Percentiles rank a stretch among this genome's conserved stretches.
phyloP scores from a whole-genome alignment of 2,329 filamentous ascomycete species.

The Fusarium pseudocircinatum region DNA sequence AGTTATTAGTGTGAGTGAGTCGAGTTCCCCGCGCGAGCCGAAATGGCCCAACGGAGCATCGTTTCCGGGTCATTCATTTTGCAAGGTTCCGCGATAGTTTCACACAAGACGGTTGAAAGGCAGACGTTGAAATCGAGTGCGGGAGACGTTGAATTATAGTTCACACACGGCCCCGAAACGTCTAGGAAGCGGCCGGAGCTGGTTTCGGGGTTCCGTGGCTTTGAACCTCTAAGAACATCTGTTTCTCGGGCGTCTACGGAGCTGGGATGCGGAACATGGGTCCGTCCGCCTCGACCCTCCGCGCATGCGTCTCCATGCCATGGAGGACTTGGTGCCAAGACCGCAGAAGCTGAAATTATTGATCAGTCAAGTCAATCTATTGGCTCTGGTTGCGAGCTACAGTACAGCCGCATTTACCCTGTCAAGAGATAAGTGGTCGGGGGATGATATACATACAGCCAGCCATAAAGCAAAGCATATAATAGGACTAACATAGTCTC shows the following conservation, averaged over 20 bases:
- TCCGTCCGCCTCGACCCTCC: constrained; percentile 2
- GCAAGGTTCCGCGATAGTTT: background rate
- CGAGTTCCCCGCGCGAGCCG: constrained; percentile 4
- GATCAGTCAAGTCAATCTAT: constrained; percentile 13
- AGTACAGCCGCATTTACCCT: background rate
- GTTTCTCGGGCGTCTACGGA: constrained; percentile 37
- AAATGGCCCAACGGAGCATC: constrained; percentile 9
- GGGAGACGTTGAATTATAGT: constrained; percentile 36
- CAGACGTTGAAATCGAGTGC: constrained; percentile 7
- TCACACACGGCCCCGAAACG: constrained; percentile 16
- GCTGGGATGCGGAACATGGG: constrained; percentile 1
- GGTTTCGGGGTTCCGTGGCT: constrained; percentile 8
- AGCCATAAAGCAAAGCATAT: background rate
- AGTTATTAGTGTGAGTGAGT: constrained; percentile 13
- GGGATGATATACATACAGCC: background rate
- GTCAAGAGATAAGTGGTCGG: background rate
- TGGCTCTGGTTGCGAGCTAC: constrained; percentile 16
- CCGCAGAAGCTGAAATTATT: background rate
- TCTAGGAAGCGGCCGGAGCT: constrained; percentile 24
- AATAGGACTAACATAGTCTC: background rate
- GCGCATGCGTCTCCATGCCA: background rate
- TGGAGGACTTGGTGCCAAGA: constrained; percentile 15
- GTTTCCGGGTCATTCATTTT: constrained; percentile 1
- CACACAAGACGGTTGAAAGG: background rate
- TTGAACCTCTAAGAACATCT: constrained; percentile 7